Evolutionary conservation across 306 rosid species (phyloP).

Genomic region (Prunus salicina): DNA sequence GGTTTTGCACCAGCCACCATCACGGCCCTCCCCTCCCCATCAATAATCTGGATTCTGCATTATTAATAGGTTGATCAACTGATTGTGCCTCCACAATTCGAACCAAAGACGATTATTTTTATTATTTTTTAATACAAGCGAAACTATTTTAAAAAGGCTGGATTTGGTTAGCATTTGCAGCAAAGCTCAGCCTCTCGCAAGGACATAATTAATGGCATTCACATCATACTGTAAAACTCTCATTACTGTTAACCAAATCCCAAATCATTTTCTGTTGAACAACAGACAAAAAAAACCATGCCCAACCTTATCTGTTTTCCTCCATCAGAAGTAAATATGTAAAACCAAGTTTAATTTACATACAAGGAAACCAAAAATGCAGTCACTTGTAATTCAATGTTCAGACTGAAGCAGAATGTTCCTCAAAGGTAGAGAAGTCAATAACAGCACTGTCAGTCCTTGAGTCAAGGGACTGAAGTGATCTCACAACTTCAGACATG

Average conservation of each 20-base stretch:
- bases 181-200: neutral
- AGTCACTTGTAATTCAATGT: neutral
- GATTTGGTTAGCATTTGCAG: neutral
- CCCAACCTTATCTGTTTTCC: neutral
- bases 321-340: neutral
- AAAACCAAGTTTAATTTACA: neutral
- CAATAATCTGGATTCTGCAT: no score
- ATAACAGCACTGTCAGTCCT: slow-evolving; percentile 31
- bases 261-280: neutral
- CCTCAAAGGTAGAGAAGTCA: slow-evolving; percentile 40
- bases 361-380: neutral
- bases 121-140: no score
- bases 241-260: neutral
- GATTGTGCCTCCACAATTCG: no score
- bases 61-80: no score
- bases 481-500: slow-evolving; percentile 66
- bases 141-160: neutral
- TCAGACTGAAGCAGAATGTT: slow-evolving; percentile 41
- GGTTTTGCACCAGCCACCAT: no score
- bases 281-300: slow-evolving; percentile 1
- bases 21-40: no score
- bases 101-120: no score
- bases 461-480: slow-evolving; percentile 59
- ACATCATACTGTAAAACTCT: neutral
- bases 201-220: neutral